phyloP scores from a whole-genome alignment of 805 yeast genomes.

The Candida bentonensis region DNA sequence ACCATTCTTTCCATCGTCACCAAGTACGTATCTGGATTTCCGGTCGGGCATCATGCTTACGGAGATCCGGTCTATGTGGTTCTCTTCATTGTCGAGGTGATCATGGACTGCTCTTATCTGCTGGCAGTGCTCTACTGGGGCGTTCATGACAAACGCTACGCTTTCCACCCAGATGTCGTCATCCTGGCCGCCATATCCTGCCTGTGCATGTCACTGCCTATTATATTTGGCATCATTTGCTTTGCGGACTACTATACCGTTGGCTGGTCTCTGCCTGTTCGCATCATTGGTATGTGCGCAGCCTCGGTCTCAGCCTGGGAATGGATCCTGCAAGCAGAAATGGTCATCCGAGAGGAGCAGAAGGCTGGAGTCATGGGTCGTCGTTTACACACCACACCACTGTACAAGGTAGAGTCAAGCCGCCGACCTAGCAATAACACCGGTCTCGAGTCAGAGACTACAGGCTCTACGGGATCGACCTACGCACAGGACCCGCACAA shows the following conservation, averaged over 20 bases:
- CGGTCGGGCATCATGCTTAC: no score
- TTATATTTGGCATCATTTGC: not conserved
- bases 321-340: constrained; percentile 2
- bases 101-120: not conserved
- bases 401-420: no score
- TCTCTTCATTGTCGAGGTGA: not conserved
- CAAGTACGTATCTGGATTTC: not conserved
- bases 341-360: not conserved
- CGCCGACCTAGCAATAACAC: no score
- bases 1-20: not conserved
- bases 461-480: not conserved
- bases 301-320: not conserved
- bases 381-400: not conserved
- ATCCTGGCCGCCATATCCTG: not conserved
- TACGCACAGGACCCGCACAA: not conserved
- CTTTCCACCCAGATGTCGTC: not conserved
- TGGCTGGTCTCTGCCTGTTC: not conserved
- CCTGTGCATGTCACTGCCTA: not conserved
- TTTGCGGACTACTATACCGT: not conserved
- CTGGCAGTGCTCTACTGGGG: not conserved
- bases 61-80: not conserved
- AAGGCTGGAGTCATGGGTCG: not conserved
- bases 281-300: not conserved
- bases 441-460: not conserved
- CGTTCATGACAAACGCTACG: not conserved